phyloP scores from a whole-genome alignment of 371 early-diverging fungal genomes.

The Syncephalastrum contaminatum region DNA sequence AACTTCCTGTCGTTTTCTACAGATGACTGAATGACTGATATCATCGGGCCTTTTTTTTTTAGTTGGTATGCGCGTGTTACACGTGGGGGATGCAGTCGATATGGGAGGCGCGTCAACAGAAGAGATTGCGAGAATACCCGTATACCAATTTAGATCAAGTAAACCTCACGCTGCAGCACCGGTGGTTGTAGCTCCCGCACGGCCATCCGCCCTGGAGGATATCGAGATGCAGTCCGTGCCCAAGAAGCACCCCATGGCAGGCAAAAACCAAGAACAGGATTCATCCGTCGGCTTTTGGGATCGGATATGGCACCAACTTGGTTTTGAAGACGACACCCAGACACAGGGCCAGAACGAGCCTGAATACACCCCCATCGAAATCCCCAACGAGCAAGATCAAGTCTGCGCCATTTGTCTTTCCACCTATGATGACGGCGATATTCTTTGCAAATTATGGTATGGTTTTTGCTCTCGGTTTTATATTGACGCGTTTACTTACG shows the following conservation, averaged over 20 bases:
- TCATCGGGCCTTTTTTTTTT: neutral
- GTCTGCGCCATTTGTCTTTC: constrained; percentile 66
- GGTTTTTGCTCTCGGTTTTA: neutral
- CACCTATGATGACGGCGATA: constrained; percentile 64
- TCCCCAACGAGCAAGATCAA: constrained; percentile 47
- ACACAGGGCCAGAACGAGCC: constrained; percentile 14
- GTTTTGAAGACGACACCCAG: constrained; percentile 6
- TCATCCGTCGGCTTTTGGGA: constrained; percentile 19
- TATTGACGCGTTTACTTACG: neutral
- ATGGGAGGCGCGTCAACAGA: constrained; percentile 63
- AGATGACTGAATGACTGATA: no score
- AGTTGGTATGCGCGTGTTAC: constrained; percentile 60
- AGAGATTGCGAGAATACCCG: constrained; percentile 57
- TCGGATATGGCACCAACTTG: constrained; percentile 28
- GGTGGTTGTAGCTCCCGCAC: constrained; percentile 2
- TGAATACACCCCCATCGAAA: constrained; percentile 31
- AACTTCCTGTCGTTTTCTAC: neutral
- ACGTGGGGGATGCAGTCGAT: constrained; percentile 55
- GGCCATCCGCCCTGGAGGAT: neutral
- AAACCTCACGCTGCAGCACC: neutral
- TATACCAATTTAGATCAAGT: constrained; percentile 38
- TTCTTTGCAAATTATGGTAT: constrained; percentile 57
- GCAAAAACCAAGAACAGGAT: constrained; percentile 1
- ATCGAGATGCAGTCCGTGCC: constrained; percentile 16
- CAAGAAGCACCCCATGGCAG: constrained; percentile 7